Evolutionary conservation across 768 basidiomycete species (phyloP).

Genomic region (Leccinum boreale): DNA sequence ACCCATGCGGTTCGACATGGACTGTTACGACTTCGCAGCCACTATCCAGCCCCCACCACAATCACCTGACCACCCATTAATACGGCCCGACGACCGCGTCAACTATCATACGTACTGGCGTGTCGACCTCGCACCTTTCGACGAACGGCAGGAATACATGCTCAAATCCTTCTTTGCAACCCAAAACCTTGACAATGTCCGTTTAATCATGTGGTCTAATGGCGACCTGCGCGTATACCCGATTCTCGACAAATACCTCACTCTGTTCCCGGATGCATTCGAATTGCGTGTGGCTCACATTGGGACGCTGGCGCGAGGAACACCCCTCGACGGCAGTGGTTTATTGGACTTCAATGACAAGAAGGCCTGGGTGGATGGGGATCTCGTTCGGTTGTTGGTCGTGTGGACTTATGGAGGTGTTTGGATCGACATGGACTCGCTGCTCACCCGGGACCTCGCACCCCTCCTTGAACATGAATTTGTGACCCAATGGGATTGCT

Average conservation of each 20-base stretch:
- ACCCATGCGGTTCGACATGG: slow-evolving; percentile 72
- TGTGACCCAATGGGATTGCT: slow-evolving; percentile 99
- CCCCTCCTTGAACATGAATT: slow-evolving; percentile 93
- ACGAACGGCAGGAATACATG: slow-evolving; percentile 82
- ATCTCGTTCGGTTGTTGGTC: slow-evolving; percentile 82
- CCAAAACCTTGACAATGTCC: slow-evolving; percentile 62
- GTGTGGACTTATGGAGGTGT: slow-evolving; percentile 90
- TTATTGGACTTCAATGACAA: slow-evolving; percentile 62
- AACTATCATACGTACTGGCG: slow-evolving; percentile 95
- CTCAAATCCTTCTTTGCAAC: slow-evolving; percentile 94
- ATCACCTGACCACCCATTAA: slow-evolving; percentile 3
- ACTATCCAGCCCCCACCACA: slow-evolving; percentile 52
- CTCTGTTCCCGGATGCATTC: slow-evolving; percentile 67
- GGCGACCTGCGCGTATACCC: slow-evolving; percentile 59
- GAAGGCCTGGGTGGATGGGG: slow-evolving; percentile 94
- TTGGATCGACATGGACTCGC: slow-evolving; percentile 97
- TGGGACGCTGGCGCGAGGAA: slow-evolving; percentile 62
- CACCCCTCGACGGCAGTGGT: slow-evolving; percentile 65
- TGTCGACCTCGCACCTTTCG: slow-evolving; percentile 79
- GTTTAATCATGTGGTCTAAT: slow-evolving; percentile 90
- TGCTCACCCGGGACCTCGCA: slow-evolving; percentile 82
- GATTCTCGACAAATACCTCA: slow-evolving; percentile 58
- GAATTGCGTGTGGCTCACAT: slow-evolving; percentile 70
- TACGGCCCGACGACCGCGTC: slow-evolving; percentile 42
- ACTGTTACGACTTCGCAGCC: slow-evolving; percentile 91